Base-by-base conservation (phyloP, 768 basidiomycete species). In the Lactifluus echinatus region DNA sequence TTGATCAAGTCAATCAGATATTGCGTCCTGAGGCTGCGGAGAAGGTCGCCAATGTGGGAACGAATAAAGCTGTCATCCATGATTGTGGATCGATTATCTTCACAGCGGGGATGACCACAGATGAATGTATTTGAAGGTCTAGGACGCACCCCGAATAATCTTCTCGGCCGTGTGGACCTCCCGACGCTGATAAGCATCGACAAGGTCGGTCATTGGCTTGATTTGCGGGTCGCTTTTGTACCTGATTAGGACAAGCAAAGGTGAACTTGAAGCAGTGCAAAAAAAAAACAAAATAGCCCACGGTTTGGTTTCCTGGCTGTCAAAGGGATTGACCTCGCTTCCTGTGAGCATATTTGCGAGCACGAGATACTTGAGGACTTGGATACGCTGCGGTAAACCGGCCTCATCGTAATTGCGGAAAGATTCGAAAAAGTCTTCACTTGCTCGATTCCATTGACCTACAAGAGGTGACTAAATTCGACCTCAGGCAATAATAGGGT, bases 231-330 rank as follows among this genome's bases (percentile, higher is more conserved):
- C 91, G 52, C 81, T 90, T 76, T 97, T 97, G 72, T 96, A 95
- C 56, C 91, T 93, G 62, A 34, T 51, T 7, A 49, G 11, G 19
- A 11, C n/a, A 11, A n/a, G 50, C 8, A 23, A 8, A 26, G 46
- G 26, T 43, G 28, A 8, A 31, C 31, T 19, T 11, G 15, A 42
- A 21, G 23, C 19, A 36, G 37, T 2, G 15, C 19, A 47, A 24
- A 29, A n/a, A n/a, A n/a, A 28, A 23, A 10, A 36, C n/a, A n/a
- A n/a, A n/a, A n/a, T n/a, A n/a, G 73, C 81, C 68, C 67, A 97
- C 82, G 96, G 96, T 69, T 99, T 99, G 11, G 96, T 98, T 76
- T 99, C 96, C 71, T 99, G 96, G 68, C 91, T 93, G 73, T 98
- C 96, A 67, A 99, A 99, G 0, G 96, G 96, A 69, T 99, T 97